Evolutionary conservation across 768 basidiomycete genomes (phyloP).

Genomic region (Gloeopeniophorella convolvens): DNA sequence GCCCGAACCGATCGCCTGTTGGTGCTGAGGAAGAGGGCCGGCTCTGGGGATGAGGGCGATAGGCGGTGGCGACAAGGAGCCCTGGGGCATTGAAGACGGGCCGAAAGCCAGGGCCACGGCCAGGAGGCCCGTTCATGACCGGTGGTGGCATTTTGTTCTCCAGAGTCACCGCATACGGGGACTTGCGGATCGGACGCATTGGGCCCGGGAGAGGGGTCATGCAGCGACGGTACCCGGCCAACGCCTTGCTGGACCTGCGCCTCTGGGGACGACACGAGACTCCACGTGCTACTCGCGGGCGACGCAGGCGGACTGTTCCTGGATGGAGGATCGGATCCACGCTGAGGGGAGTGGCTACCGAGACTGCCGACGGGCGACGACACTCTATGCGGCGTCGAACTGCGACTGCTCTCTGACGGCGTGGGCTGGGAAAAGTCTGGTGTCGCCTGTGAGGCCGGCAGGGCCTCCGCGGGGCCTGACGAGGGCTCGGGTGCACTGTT

Average conservation of each 20-base stretch:
- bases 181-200: conserved; percentile 22
- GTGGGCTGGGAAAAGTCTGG: conserved; percentile 13
- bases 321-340: conserved; percentile 9
- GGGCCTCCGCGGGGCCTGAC: neutral
- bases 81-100: neutral
- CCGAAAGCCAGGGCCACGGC: no score
- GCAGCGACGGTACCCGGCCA: conserved; percentile 18
- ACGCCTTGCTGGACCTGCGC: conserved; percentile 28
- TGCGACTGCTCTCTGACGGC: conserved; percentile 11
- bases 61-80: neutral
- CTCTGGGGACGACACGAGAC: conserved; percentile 25
- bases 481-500: conserved; percentile 17
- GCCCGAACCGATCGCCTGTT: conserved; percentile 15
- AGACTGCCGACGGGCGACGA: conserved; percentile 19
- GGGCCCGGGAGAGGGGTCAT: conserved; percentile 20
- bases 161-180: conserved; percentile 20
- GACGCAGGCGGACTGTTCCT: conserved; percentile 15
- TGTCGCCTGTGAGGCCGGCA: conserved; percentile 18
- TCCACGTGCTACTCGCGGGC: conserved; percentile 21
- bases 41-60: neutral
- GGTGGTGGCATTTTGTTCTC: conserved; percentile 8
- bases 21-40: neutral
- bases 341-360: neutral
- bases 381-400: conserved; percentile 22
- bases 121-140: neutral